A percentile compares a stretch with the other conserved stretches of the same genome.
Conservation (phyloP, 2,329 filamentous ascomycete species). For the Cordyceps cicadae region DNA sequence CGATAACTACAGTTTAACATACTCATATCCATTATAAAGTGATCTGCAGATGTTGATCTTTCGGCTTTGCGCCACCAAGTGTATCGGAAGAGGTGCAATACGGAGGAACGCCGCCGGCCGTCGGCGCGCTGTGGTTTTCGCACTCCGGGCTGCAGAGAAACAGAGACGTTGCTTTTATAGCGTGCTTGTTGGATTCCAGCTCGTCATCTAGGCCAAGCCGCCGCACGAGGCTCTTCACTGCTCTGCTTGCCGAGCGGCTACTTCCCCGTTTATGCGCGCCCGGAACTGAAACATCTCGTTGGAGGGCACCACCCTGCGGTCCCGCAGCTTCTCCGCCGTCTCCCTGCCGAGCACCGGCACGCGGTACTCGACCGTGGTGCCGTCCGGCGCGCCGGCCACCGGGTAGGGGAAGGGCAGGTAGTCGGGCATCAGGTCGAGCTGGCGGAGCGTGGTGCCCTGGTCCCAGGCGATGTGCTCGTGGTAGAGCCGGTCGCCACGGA, state of each 20-base stretch:
- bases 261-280: background rate
- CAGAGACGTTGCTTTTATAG: no score
- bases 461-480: slow-evolving; percentile 63
- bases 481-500: slow-evolving; percentile 53
- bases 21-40: background rate
- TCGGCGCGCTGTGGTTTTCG: background rate
- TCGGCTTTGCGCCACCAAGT: background rate
- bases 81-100: background rate
- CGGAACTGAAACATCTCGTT: slow-evolving; percentile 24
- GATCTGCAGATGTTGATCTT: background rate
- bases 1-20: no score
- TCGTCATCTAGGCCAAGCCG: no score
- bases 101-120: background rate
- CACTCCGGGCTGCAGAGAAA: no score
- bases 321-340: slow-evolving; percentile 24
- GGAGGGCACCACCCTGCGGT: slow-evolving; percentile 22
- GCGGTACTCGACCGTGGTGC: slow-evolving; percentile 20
- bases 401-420: slow-evolving; percentile 6
- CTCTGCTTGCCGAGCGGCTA: background rate
- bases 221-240: no score
- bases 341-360: slow-evolving; percentile 26
- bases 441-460: slow-evolving; percentile 50
- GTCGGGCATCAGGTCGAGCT: slow-evolving; percentile 40
- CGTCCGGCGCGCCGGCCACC: background rate
- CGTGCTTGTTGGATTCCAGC: no score